Evolutionary conservation across 2,329 filamentous ascomycete species (phyloP).

Genomic region (Gnomoniopsis smithogilvyi): DNA sequence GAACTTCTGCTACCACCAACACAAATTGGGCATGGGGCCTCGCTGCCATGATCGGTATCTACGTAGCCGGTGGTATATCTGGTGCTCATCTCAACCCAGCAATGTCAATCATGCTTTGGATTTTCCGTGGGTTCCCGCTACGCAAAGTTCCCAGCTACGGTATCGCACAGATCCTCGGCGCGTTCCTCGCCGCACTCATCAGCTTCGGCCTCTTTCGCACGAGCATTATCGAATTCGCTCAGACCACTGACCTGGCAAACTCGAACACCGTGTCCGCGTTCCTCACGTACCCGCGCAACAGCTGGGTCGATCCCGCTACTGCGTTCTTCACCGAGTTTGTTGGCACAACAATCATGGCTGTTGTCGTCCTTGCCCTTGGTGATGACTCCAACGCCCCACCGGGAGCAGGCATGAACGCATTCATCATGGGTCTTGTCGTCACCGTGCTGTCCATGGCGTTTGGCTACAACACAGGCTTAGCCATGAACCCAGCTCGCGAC

Average conservation of each 20-base stretch:
- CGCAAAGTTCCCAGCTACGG: slow-evolving; percentile 48
- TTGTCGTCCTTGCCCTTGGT: slow-evolving; percentile 41
- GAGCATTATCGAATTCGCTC: slow-evolving; percentile 27
- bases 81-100: slow-evolving; percentile 43
- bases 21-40: slow-evolving; percentile 50
- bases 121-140: slow-evolving; percentile 51
- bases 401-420: slow-evolving; percentile 48
- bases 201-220: slow-evolving; percentile 41
- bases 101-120: slow-evolving; percentile 40
- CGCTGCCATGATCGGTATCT: slow-evolving; percentile 48
- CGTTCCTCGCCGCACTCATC: slow-evolving; percentile 45
- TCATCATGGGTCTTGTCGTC: slow-evolving; percentile 44
- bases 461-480: slow-evolving; percentile 43
- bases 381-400: slow-evolving; percentile 44
- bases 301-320: slow-evolving; percentile 32
- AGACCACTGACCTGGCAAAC: slow-evolving; percentile 18
- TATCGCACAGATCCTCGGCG: slow-evolving; percentile 48
- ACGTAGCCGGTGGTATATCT: slow-evolving; percentile 44
- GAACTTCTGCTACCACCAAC: slow-evolving; percentile 33
- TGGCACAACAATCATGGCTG: slow-evolving; percentile 36
- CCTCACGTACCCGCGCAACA: slow-evolving; percentile 39
- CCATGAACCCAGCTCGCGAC: slow-evolving; percentile 46
- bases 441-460: slow-evolving; percentile 35
- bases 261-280: slow-evolving; percentile 35
- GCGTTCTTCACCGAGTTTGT: slow-evolving; percentile 47